A percentile compares a stretch with the other conserved stretches of the same genome.
These are phyloP conservation scores for Cudoniella acicularis DNA, from an alignment of 495 filamentous ascomycete species.

Conservation along the genomic window DNA sequence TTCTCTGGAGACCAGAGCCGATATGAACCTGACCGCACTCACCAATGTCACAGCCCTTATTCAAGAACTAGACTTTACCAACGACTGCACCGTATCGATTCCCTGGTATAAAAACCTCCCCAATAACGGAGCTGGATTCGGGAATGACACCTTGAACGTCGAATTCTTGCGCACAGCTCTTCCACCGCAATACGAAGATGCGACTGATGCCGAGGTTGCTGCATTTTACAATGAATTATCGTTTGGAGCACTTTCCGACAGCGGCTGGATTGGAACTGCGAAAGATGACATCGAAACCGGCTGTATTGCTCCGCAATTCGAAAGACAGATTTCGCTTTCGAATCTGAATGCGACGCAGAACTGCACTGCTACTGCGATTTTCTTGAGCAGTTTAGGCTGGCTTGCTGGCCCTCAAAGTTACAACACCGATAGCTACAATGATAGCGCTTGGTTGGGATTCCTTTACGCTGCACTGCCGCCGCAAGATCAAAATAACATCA, in stretches of 20 bases:
- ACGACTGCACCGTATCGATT: neutral
- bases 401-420: constrained; percentile 2
- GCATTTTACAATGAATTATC: constrained; percentile 6
- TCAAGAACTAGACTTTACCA: neutral
- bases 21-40: neutral
- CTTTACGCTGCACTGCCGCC: constrained; percentile 1
- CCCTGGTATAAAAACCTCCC: constrained; percentile 1
- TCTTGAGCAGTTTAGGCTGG: constrained; percentile 8
- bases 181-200: constrained; percentile 3
- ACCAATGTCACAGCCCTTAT: constrained; percentile 1
- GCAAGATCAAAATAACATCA: neutral
- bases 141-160: constrained; percentile 1
- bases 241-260: neutral
- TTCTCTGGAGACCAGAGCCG: neutral
- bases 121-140: neutral
- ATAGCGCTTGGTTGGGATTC: constrained; percentile 6
- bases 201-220: neutral
- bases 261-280: neutral
- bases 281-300: constrained; percentile 6
- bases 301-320: constrained; percentile 9
- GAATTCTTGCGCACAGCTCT: constrained; percentile 5
- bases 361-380: constrained; percentile 2
- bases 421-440: neutral
- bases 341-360: constrained; percentile 3
- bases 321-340: neutral